Conservation (phyloP, 2,329 filamentous ascomycete genomes). For the Epichloe sylvatica region DNA sequence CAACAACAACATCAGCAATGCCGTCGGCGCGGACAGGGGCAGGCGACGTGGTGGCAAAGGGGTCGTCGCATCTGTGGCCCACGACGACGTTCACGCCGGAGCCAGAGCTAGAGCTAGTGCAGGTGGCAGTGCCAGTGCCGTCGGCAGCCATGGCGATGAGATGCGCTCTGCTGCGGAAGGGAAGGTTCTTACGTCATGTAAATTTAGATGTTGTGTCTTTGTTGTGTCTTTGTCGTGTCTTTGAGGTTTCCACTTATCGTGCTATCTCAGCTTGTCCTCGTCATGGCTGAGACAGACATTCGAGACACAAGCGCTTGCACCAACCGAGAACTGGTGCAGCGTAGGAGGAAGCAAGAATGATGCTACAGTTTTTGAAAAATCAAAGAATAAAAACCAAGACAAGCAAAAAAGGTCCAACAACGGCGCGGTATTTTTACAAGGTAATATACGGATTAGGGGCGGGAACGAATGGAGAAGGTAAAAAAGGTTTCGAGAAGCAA, state of each 20-base stretch:
- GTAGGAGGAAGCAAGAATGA: not conserved
- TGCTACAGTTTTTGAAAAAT: not conserved
- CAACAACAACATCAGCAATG: too few species aligned
- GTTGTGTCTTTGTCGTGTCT: not conserved
- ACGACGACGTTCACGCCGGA: too few species aligned
- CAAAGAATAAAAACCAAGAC: too few species aligned
- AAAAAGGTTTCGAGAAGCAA: not conserved
- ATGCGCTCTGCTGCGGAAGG: not conserved
- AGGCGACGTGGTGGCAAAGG: too few species aligned
- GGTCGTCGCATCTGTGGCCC: too few species aligned
- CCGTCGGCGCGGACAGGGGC: too few species aligned
- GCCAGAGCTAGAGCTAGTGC: too few species aligned
- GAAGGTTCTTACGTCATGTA: not conserved
- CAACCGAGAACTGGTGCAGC: constrained; percentile 1
- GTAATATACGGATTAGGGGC: too few species aligned
- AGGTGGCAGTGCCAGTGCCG: too few species aligned
- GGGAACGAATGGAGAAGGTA: not conserved
- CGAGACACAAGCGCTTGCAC: constrained; percentile 5
- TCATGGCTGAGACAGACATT: constrained; percentile 9
- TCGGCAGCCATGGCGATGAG: not conserved
- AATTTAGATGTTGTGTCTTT: not conserved
- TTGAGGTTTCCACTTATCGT: not conserved
- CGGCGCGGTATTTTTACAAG: not conserved
- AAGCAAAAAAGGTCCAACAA: not conserved
- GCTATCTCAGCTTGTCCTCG: constrained; percentile 9